These are phyloP conservation scores for Kwoniella dejecticola DNA, from an alignment of 768 basidiomycete species.

Conservation along the genomic window DNA sequence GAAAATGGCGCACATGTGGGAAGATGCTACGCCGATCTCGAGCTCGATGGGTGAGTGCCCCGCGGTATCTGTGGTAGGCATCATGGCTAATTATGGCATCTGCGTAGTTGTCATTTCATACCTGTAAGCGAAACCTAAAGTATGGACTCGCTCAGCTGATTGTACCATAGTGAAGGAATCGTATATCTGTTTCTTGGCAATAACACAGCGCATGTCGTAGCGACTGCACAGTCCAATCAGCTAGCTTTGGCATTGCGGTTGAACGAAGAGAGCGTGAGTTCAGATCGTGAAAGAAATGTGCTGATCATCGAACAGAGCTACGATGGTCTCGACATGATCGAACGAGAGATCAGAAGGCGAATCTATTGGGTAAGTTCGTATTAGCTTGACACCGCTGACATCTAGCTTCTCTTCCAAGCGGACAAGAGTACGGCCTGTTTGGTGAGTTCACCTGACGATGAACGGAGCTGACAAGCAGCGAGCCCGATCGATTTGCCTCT, in stretches of 20 bases:
- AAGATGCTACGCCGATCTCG: conserved; percentile 34
- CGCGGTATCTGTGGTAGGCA: not conserved
- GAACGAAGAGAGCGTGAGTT: conserved; percentile 46
- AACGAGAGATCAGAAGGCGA: conserved; percentile 83
- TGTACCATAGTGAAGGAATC: conserved; percentile 34
- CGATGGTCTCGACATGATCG: conserved; percentile 76
- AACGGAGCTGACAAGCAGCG: conserved; percentile 24
- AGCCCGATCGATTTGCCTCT: conserved; percentile 49
- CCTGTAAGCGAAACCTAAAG: conserved; percentile 21
- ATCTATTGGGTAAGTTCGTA: conserved; percentile 55
- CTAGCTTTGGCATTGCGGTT: conserved; percentile 40
- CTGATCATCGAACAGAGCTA: conserved; percentile 52
- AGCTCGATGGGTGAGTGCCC: conserved; percentile 29
- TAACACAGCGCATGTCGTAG: conserved; percentile 45
- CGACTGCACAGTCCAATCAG: conserved; percentile 39
- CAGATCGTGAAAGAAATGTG: not conserved
- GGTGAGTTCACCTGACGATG: conserved; percentile 1
- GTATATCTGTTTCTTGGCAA: conserved; percentile 47
- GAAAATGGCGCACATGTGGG: conserved; percentile 40
- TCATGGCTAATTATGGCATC: not conserved
- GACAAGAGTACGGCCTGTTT: conserved; percentile 64
- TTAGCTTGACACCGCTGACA: conserved; percentile 45
- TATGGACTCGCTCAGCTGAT: not conserved
- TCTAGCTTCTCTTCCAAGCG: conserved; percentile 91
- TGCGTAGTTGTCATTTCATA: conserved; percentile 35